Base-by-base conservation (phyloP, 2,329 filamentous ascomycete species). In the Rhynchosporium secalis region DNA sequence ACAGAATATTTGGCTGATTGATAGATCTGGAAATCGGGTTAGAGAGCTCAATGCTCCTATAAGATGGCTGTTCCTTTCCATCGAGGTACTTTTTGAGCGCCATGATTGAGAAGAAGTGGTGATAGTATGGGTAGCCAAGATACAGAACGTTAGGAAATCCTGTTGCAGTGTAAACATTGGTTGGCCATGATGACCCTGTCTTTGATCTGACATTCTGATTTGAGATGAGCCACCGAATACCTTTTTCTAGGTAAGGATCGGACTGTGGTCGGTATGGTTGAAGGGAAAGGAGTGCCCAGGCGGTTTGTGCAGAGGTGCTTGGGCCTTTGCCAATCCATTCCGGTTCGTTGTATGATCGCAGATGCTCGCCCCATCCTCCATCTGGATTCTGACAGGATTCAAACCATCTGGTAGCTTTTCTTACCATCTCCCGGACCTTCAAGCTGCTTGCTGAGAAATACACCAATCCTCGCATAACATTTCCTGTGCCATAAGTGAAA, bases 341-440 rank as follows among this genome's bases (percentile, higher is more conserved):
- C 5, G 15, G 31, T 12, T 56, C 20, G 4, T 48, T 63, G 38
- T 62, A 62, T 8, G 60, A 45, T 9, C 13, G 28, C 33, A 56
- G 31, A 28, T 45, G n/a, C 28, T 63, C 61, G 20, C 61, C 61
- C 48, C 45, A 63, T 9, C 61, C 61, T 10, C 61, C 61, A 46
- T 63, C 56, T 1, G 48, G 15, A 49, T 56, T 40, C 26, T 63
- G 61, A 26, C 12, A 13, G 8, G 36, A 49, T 41, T 60, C 51
- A n/a, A 63, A 46, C 61, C 61, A 63, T 9, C 12, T 28, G 10
- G 51, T 49, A n/a, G 48, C 61, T 10, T 15, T 41, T 28, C 33
- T 8, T 5, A 63, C 43, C 40, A 56, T 20, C 2, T n/a, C 20
- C 15, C 36, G 12, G 3, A 48, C 40, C n/a, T 12, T 47, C 26